Conservation (phyloP, 2,329 filamentous ascomycete genomes). For the Fusarium illudens region DNA sequence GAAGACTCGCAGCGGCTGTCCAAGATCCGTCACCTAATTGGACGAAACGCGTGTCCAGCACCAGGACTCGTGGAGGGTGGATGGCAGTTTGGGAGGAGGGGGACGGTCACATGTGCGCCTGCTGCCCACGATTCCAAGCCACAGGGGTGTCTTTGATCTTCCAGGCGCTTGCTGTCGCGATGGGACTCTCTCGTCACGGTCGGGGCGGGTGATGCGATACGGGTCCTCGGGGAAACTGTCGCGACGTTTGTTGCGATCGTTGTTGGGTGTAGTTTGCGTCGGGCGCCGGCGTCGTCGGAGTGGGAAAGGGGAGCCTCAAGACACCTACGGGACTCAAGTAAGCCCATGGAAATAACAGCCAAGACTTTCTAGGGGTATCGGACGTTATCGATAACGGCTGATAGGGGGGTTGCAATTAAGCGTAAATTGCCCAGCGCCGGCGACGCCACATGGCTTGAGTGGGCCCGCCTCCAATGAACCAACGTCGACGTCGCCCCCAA, state of each 20-base stretch:
- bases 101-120: slow-evolving; percentile 42
- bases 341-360: slow-evolving; percentile 34
- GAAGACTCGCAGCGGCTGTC: slow-evolving; percentile 20
- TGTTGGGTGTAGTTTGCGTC: slow-evolving; percentile 28
- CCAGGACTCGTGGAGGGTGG: slow-evolving; percentile 38
- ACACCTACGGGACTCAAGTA: slow-evolving; percentile 35
- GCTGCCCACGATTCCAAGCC: slow-evolving; percentile 30
- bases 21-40: slow-evolving; percentile 38
- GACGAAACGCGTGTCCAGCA: slow-evolving; percentile 31
- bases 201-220: not conserved
- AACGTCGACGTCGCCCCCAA: slow-evolving; percentile 25
- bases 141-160: slow-evolving; percentile 29
- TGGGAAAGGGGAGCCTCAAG: slow-evolving; percentile 39
- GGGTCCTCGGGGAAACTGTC: slow-evolving; percentile 6
- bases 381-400: slow-evolving; percentile 39
- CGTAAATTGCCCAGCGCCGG: slow-evolving; percentile 35
- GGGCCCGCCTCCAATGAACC: slow-evolving; percentile 28
- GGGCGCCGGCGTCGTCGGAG: slow-evolving; percentile 39
- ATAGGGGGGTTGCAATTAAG: slow-evolving; percentile 37
- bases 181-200: not conserved
- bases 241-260: slow-evolving; percentile 28
- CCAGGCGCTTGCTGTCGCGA: slow-evolving; percentile 17
- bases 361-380: slow-evolving; percentile 13
- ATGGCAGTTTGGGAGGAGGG: slow-evolving; percentile 34
- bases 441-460: slow-evolving; percentile 22